phyloP scores from a whole-genome alignment of 2,329 filamentous ascomycete genomes.

The Botrytis medusae region DNA sequence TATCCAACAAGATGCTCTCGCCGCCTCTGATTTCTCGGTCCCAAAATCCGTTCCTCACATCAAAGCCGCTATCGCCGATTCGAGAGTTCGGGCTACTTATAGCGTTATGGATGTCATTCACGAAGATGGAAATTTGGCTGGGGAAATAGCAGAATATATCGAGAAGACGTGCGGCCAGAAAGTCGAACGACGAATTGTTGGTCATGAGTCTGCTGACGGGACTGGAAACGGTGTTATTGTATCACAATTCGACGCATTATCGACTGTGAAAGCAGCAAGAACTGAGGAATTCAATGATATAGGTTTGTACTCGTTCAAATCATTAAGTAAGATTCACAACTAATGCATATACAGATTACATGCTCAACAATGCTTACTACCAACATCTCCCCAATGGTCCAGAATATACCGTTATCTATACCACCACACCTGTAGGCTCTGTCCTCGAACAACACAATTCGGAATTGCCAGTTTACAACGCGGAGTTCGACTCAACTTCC shows the following conservation, averaged over 20 bases:
- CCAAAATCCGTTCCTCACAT: constrained; percentile 50
- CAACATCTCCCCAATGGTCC: constrained; percentile 34
- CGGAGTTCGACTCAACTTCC: constrained; percentile 60
- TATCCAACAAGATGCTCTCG: constrained; percentile 73
- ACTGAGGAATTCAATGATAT: constrained; percentile 49
- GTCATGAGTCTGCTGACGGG: constrained; percentile 46
- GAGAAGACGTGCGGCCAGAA: constrained; percentile 46
- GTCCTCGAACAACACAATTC: neutral
- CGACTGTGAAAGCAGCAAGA: constrained; percentile 36
- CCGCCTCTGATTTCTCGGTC: constrained; percentile 64
- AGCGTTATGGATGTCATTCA: constrained; percentile 57
- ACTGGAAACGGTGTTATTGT: constrained; percentile 31
- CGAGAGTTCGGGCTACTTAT: constrained; percentile 27
- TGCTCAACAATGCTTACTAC: constrained; percentile 39
- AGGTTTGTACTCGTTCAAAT: constrained; percentile 41
- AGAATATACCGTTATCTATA: constrained; percentile 74
- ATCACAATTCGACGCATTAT: neutral
- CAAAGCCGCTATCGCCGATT: constrained; percentile 40
- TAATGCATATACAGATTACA: constrained; percentile 30
- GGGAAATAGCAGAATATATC: constrained; percentile 49
- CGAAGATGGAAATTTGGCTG: constrained; percentile 43
- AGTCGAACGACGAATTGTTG: constrained; percentile 18
- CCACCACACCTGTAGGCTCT: constrained; percentile 54
- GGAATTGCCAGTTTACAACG: constrained; percentile 53
- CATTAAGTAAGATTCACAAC: neutral